A percentile compares a stretch with the other conserved stretches of the same genome.
Conservation (phyloP, 192 early-diverging fungal genomes). For the Backusella parvicylindrica region DNA sequence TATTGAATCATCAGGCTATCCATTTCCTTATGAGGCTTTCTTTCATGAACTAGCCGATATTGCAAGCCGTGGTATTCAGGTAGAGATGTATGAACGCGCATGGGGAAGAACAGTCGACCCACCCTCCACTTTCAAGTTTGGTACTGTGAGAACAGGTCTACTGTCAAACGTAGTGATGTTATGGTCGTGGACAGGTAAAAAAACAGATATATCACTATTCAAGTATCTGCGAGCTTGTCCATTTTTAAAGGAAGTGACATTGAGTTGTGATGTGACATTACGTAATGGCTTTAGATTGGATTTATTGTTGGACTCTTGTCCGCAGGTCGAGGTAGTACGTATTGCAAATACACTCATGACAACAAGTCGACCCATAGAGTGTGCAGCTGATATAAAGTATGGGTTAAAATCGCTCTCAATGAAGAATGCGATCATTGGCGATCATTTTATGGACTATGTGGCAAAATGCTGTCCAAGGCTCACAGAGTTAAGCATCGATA, state of each 20-base stretch:
- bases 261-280: neutral
- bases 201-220: neutral
- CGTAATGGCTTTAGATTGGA: slow-evolving; percentile 1
- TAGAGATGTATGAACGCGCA: neutral
- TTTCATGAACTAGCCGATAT: slow-evolving; percentile 4
- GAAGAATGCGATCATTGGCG: neutral
- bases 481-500: neutral
- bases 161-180: neutral
- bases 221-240: neutral
- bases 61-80: neutral
- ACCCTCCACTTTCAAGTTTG: neutral
- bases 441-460: slow-evolving; percentile 14
- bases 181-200: slow-evolving; percentile 11
- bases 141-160: neutral
- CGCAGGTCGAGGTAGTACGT: neutral
- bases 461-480: neutral
- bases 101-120: slow-evolving; percentile 2
- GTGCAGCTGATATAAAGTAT: neutral
- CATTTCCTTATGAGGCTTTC: slow-evolving; percentile 7
- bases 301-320: neutral
- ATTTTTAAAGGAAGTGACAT: neutral
- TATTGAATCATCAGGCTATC: neutral
- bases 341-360: neutral
- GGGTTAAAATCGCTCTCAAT: neutral
- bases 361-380: neutral